Evolutionary conservation across 495 filamentous ascomycete species (phyloP).

Genomic region (Pyrenula aspistea): DNA sequence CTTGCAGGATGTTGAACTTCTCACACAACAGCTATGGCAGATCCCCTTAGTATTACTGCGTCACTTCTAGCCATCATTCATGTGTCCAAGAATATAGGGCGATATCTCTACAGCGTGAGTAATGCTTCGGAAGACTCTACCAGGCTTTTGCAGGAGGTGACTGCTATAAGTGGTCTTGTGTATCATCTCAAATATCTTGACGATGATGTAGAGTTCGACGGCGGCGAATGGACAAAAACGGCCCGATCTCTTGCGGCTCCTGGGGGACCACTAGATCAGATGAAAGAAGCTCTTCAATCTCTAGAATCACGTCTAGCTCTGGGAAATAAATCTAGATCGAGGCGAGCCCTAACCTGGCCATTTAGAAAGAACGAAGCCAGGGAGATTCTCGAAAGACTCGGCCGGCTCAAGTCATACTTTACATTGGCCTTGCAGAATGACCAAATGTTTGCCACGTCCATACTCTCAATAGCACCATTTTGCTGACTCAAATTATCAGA

Average conservation of each 20-base stretch:
- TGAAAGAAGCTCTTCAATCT: not conserved
- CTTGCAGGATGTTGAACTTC: not conserved
- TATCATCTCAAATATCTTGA: not conserved
- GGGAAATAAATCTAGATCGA: not conserved
- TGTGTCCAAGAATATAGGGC: not conserved
- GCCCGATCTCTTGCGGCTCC: not conserved
- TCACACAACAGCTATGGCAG: not conserved
- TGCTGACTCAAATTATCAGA: too few species aligned
- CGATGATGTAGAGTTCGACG: not conserved
- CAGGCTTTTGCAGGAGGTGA: constrained; percentile 3
- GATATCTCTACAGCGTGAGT: constrained; percentile 1
- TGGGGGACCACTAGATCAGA: not conserved
- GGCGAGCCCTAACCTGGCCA: not conserved
- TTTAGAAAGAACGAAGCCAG: not conserved
- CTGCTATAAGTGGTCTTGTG: constrained; percentile 4
- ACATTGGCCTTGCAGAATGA: not conserved
- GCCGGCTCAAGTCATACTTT: not conserved
- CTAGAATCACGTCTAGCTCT: not conserved
- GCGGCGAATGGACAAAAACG: not conserved
- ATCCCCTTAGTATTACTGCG: not conserved
- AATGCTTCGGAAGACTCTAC: constrained; percentile 3
- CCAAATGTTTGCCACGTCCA: too few species aligned
- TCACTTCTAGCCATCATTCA: not conserved
- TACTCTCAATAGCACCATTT: too few species aligned
- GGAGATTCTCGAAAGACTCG: not conserved